Evolutionary conservation across 495 filamentous ascomycete genomes (phyloP).

Genomic region (Xylaria castorea): DNA sequence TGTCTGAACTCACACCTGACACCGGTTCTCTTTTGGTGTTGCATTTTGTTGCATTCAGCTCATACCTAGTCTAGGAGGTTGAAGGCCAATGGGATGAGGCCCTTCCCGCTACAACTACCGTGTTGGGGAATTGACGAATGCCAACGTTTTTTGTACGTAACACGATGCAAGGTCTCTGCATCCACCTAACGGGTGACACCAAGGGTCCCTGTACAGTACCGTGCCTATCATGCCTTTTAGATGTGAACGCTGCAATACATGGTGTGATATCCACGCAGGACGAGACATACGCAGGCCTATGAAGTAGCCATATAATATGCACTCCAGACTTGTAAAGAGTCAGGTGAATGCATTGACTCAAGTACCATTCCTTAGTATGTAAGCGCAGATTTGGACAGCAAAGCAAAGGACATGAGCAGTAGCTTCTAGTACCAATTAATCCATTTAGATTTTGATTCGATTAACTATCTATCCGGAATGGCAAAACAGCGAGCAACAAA

Average conservation of each 20-base stretch:
- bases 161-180: slow-evolving; percentile 24
- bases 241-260: slow-evolving; percentile 12
- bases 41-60: slow-evolving; percentile 21
- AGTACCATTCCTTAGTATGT: not conserved
- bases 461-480: not conserved
- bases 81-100: slow-evolving; percentile 27
- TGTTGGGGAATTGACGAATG: slow-evolving; percentile 31
- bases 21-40: slow-evolving; percentile 27
- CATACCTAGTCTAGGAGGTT: not conserved
- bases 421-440: no score
- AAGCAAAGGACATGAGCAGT: not conserved
- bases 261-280: slow-evolving; percentile 9
- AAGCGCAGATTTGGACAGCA: not conserved
- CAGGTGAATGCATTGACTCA: not conserved
- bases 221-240: not conserved
- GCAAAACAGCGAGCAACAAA: not conserved
- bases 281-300: not conserved
- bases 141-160: slow-evolving; percentile 40
- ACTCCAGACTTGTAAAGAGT: not conserved
- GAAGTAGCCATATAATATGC: not conserved
- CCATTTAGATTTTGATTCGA: not conserved
- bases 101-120: slow-evolving; percentile 32
- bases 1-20: slow-evolving; percentile 38
- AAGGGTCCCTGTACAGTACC: slow-evolving; percentile 6
- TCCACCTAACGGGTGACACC: slow-evolving; percentile 15